Conservation (phyloP, 1,284 basidiomycete genomes). For the Leccinum solheimii region DNA sequence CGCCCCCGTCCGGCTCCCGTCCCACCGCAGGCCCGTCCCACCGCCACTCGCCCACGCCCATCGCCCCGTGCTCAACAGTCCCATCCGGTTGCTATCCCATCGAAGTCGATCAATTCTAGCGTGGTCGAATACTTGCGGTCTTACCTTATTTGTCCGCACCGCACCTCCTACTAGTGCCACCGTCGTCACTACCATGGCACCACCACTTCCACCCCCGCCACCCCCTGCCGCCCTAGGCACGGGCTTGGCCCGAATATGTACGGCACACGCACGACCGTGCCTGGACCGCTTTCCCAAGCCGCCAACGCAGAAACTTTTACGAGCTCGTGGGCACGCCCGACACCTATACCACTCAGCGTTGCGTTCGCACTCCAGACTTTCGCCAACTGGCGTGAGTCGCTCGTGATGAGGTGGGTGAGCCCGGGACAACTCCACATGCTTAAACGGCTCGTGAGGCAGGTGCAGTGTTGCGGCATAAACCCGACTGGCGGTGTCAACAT, state of each 20-base stretch:
- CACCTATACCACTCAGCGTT: slow-evolving; percentile 19
- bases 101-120: slow-evolving; percentile 35
- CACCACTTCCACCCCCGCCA: not conserved
- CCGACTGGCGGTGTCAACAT: slow-evolving; percentile 28
- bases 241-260: not conserved
- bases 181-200: not conserved
- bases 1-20: not conserved
- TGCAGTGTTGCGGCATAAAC: slow-evolving; percentile 17
- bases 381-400: slow-evolving; percentile 25
- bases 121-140: slow-evolving; percentile 2
- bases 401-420: slow-evolving; percentile 25
- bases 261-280: not conserved
- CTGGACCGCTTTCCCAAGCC: not conserved
- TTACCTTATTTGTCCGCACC: slow-evolving; percentile 29
- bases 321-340: slow-evolving; percentile 27
- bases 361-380: slow-evolving; percentile 11
- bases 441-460: slow-evolving; percentile 13
- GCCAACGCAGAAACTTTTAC: slow-evolving; percentile 25
- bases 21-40: not conserved
- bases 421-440: slow-evolving; percentile 17
- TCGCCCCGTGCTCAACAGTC: slow-evolving; percentile 14
- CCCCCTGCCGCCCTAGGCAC: not conserved
- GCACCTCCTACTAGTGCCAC: not conserved
- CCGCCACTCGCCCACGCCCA: not conserved
- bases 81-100: slow-evolving; percentile 25